Conservation (phyloP, 106 monocot species). For the Acorus gramineus region DNA sequence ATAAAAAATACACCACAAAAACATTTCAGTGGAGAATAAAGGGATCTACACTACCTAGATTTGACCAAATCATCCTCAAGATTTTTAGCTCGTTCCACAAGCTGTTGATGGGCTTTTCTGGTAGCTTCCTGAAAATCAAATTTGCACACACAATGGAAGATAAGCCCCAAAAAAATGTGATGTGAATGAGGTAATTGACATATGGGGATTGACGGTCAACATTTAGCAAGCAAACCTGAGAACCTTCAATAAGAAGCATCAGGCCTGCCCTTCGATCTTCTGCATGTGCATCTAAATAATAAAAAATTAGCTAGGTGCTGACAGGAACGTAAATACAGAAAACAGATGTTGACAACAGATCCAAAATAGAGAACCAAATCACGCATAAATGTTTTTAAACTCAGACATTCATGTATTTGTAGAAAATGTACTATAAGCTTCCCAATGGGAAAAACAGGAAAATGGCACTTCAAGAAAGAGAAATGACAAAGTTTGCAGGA, state of each 20-base stretch:
- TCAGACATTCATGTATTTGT: too few relatives aligned
- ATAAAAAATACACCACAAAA: not conserved
- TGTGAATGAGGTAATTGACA: not conserved
- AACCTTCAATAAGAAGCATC: slow-evolving; percentile 47
- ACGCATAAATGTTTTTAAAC: not conserved
- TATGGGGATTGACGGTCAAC: not conserved
- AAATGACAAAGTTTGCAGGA: not conserved
- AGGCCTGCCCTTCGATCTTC: slow-evolving; percentile 52
- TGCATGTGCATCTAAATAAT: slow-evolving; percentile 1
- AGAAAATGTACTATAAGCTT: too few relatives aligned
- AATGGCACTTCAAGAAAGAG: not conserved
- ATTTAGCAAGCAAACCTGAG: slow-evolving; percentile 39
- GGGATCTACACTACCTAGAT: slow-evolving; percentile 32
- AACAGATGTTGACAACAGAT: not conserved
- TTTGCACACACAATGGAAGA: not conserved
- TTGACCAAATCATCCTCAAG: slow-evolving; percentile 64
- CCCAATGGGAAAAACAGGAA: too few relatives aligned
- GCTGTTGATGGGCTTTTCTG: slow-evolving; percentile 54
- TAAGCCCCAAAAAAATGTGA: not conserved
- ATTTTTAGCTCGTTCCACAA: slow-evolving; percentile 46
- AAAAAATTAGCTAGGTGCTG: too few relatives aligned
- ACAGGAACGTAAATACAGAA: not conserved
- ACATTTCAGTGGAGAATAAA: not conserved
- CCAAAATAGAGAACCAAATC: not conserved
- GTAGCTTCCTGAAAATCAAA: slow-evolving; percentile 37